These are phyloP conservation scores for Cephalotrichum gorgonifer DNA, from an alignment of 2,329 filamentous ascomycete species.

Conservation along the genomic window DNA sequence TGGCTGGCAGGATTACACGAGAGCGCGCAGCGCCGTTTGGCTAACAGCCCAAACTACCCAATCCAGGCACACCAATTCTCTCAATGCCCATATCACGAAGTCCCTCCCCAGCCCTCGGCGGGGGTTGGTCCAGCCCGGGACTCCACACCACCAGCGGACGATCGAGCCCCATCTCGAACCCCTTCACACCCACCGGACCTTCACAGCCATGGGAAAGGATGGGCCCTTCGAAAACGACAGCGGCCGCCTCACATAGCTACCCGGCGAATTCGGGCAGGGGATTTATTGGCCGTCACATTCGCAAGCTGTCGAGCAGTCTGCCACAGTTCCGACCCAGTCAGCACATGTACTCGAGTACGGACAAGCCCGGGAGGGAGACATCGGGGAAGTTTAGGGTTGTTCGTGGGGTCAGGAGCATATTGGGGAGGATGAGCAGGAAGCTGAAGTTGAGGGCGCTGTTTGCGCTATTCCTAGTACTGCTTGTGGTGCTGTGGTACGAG, in stretches of 20 bases:
- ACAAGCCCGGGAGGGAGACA: slow-evolving; percentile 56
- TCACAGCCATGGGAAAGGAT: neutral
- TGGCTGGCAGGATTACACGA: no score
- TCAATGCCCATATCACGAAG: slow-evolving; percentile 80
- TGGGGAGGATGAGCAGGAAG: slow-evolving; percentile 49
- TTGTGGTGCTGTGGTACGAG: slow-evolving; percentile 57
- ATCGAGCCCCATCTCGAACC: slow-evolving; percentile 52
- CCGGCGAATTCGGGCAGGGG: slow-evolving; percentile 71
- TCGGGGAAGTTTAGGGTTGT: slow-evolving; percentile 15
- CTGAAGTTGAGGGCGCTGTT: slow-evolving; percentile 54
- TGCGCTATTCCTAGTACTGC: slow-evolving; percentile 46
- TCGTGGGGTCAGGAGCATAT: slow-evolving; percentile 31
- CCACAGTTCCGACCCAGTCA: slow-evolving; percentile 56
- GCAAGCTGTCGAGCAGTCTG: slow-evolving; percentile 67
- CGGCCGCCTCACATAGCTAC: slow-evolving; percentile 58
- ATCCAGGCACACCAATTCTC: slow-evolving; percentile 44
- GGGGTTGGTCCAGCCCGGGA: slow-evolving; percentile 81
- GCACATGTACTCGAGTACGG: slow-evolving; percentile 56
- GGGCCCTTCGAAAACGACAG: neutral
- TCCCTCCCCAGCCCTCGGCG: slow-evolving; percentile 66
- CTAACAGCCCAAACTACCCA: no score
- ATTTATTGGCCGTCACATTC: slow-evolving; percentile 79
- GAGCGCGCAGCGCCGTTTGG: no score
- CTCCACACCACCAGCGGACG: slow-evolving; percentile 60
- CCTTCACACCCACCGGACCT: slow-evolving; percentile 39